These are phyloP conservation scores for Mucor sp. DNA, from an alignment of 371 early-diverging fungal genomes.

Conservation along the genomic window DNA sequence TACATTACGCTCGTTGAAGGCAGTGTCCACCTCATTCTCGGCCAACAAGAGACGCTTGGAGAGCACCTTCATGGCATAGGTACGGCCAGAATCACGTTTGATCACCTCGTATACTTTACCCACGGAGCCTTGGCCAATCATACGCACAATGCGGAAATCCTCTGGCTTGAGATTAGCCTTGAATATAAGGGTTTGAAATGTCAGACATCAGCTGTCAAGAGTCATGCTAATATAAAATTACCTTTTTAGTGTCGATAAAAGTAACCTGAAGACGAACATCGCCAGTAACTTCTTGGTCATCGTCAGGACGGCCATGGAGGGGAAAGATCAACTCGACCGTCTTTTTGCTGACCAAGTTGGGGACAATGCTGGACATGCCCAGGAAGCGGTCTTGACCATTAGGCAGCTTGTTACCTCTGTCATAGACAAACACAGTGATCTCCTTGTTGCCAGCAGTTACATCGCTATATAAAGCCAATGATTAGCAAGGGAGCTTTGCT, in stretches of 20 bases:
- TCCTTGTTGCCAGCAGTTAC: slow-evolving; percentile 64
- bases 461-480: slow-evolving; percentile 45
- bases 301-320: slow-evolving; percentile 44
- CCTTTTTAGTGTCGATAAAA: slow-evolving; percentile 36
- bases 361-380: slow-evolving; percentile 64
- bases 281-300: slow-evolving; percentile 54
- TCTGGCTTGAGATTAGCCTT: slow-evolving; percentile 30
- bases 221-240: neutral
- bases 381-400: slow-evolving; percentile 60
- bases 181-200: neutral
- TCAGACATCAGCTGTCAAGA: neutral
- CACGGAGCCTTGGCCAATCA: slow-evolving; percentile 70
- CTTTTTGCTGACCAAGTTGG: slow-evolving; percentile 57
- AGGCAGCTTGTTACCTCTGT: slow-evolving; percentile 47
- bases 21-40: slow-evolving; percentile 89
- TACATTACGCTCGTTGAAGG: slow-evolving; percentile 85
- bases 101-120: slow-evolving; percentile 66
- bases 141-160: slow-evolving; percentile 74
- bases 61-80: slow-evolving; percentile 89
- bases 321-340: slow-evolving; percentile 70
- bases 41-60: slow-evolving; percentile 90
- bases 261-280: slow-evolving; percentile 69
- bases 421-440: slow-evolving; percentile 65
- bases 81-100: slow-evolving; percentile 43
- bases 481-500: neutral